phyloP scores from a whole-genome alignment of 306 rosid genomes.

The Ormosia semicastrata region DNA sequence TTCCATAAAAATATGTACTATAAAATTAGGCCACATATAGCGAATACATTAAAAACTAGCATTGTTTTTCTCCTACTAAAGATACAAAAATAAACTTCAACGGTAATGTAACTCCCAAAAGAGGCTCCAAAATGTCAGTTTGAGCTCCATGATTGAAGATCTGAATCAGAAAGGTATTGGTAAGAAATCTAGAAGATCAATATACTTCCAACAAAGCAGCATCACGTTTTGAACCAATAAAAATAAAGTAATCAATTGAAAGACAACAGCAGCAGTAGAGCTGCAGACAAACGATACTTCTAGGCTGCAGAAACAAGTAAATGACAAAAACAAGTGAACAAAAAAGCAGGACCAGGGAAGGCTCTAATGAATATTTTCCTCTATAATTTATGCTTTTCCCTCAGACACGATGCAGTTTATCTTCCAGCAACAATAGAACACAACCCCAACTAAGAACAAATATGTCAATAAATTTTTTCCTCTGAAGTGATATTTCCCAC shows the following conservation, averaged over 20 bases:
- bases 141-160: slow-evolving; percentile 26
- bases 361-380: neutral
- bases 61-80: neutral
- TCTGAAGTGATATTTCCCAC: neutral
- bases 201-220: slow-evolving; percentile 13
- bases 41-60: neutral
- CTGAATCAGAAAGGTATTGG: slow-evolving; percentile 39
- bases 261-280: neutral
- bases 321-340: neutral
- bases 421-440: neutral
- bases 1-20: slow-evolving; percentile 19
- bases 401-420: slow-evolving; percentile 4
- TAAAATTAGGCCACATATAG: slow-evolving; percentile 29
- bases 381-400: neutral
- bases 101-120: neutral
- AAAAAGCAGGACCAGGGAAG: neutral
- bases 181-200: neutral
- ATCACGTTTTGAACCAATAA: neutral
- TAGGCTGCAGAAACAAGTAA: slow-evolving; percentile 8
- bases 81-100: neutral
- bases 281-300: neutral
- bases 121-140: slow-evolving; percentile 19
- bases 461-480: neutral
- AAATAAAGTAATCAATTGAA: slow-evolving; percentile 1
- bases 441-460: slow-evolving; percentile 3